These are phyloP conservation scores for Saccharomycopsis capsularis DNA, from an alignment of 805 yeast species.

Conservation along the genomic window DNA sequence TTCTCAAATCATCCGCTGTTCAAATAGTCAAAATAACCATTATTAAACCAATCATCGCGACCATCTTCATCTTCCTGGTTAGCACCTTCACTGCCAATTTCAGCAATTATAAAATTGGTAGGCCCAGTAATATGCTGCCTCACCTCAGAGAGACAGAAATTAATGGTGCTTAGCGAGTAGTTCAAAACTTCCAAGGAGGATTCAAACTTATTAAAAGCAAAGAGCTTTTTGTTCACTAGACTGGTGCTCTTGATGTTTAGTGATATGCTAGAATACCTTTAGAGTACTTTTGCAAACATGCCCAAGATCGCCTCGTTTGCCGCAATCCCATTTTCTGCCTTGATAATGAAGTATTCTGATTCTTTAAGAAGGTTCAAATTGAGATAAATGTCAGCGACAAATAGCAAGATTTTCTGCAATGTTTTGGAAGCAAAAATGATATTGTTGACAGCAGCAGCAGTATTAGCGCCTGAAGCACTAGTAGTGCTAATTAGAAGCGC, in stretches of 20 bases:
- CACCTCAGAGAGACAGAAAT: slow-evolving; percentile 48
- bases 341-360: slow-evolving; percentile 64
- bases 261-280: not conserved
- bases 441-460: not conserved
- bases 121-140: slow-evolving; percentile 50
- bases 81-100: not conserved
- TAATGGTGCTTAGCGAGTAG: slow-evolving; percentile 16
- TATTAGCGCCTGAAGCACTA: not conserved
- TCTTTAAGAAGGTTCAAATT: slow-evolving; percentile 49
- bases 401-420: slow-evolving; percentile 65
- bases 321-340: slow-evolving; percentile 49
- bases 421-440: slow-evolving; percentile 30
- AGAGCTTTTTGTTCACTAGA: slow-evolving; percentile 1
- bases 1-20: not conserved
- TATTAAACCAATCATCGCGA: slow-evolving; percentile 3
- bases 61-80: not conserved
- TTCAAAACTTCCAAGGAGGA: slow-evolving; percentile 16
- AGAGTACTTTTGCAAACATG: slow-evolving; percentile 8
- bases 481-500: not conserved
- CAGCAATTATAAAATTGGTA: slow-evolving; percentile 40
- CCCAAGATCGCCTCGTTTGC: slow-evolving; percentile 30
- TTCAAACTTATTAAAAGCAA: slow-evolving; percentile 59
- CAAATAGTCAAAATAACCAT: not conserved
- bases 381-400: slow-evolving; percentile 60
- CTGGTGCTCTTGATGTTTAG: not conserved